Base-by-base conservation (phyloP, 2,329 filamentous ascomycete species). In the Pseudodiploospora longispora region DNA sequence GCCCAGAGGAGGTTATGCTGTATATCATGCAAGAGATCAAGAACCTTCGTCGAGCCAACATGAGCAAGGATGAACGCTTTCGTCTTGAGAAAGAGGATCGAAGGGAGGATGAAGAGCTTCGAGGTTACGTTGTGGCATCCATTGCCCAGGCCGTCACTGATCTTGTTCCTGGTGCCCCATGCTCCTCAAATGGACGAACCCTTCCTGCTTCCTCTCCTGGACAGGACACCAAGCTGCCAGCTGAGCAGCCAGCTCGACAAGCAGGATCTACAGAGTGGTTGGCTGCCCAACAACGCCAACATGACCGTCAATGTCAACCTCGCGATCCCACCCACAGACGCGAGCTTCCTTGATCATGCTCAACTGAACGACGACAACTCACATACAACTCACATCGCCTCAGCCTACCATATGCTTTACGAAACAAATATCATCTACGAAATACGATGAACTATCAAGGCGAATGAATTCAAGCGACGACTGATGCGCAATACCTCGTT, bases 1-100 rank as follows among this genome's bases (percentile, higher is more conserved):
- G 86, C 54, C 81, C 91, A 0, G 93, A 98, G 63, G 86, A 93
- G 51, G 91, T 95, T 5, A 75, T 97, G 49, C 76, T 95, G 10
- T 90, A 90, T 71, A 88, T 96, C 50, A 84, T 93, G 68, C 83
- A 90, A 55, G 93, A 97, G 69, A 93, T 98, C 59, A 87, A 87
- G 57, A 80, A 81, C 50, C 78, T 91, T 57, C 85, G 91, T 57
- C 82, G 93, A 41, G 76, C 80, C 56, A 90, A 94, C 66, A 79
- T 95, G 74, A 74, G 76, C 62, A 95, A 96, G 69, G 83, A 91
- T 12, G 83, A 94, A 56, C 83, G 86, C 47, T 90, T 89, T 65
- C 76, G 80, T 36, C 71, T 93, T 10, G 83, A 90, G 62, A 87
- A 87, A 60, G 87, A 93, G 60, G 87, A 93, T 61, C 75, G 79